These are phyloP conservation scores for Neurospora sp. DNA, from an alignment of 495 filamentous ascomycete species.

Conservation along the genomic window DNA sequence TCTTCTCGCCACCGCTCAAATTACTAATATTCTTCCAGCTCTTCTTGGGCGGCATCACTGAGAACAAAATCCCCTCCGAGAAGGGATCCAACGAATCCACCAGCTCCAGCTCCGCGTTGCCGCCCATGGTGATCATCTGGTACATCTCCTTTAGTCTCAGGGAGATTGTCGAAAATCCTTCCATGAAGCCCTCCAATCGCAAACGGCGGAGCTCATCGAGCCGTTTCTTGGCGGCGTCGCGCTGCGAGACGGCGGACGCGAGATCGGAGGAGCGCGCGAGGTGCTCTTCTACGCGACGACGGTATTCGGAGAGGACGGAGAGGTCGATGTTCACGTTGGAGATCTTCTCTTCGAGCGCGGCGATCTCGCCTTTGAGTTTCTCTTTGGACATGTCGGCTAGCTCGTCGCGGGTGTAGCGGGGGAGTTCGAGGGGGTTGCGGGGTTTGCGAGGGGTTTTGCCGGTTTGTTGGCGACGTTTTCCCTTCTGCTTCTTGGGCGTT, in stretches of 20 bases:
- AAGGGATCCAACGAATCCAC: conserved; percentile 89
- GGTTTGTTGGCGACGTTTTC: not conserved
- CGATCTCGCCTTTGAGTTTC: conserved; percentile 76
- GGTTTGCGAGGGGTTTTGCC: not conserved
- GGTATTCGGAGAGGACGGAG: conserved; percentile 85
- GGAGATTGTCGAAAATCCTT: conserved; percentile 97
- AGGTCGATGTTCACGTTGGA: conserved; percentile 84
- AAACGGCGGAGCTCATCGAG: conserved; percentile 84
- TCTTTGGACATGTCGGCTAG: conserved; percentile 87
- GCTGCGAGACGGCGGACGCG: conserved; percentile 56
- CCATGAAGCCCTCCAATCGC: conserved; percentile 95
- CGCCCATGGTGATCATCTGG: conserved; percentile 99
- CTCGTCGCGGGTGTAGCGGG: conserved; percentile 80
- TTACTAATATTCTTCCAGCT: conserved; percentile 99
- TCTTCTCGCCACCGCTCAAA: conserved; percentile 92
- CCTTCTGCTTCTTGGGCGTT: not conserved
- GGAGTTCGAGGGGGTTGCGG: conserved; percentile 45
- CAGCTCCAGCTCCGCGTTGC: conserved; percentile 93
- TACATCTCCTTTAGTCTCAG: conserved; percentile 98
- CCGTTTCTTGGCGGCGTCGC: conserved; percentile 79
- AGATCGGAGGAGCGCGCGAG: conserved; percentile 72
- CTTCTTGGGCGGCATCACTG: conserved; percentile 99
- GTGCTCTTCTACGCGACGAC: conserved; percentile 79
- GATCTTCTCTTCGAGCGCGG: conserved; percentile 82
- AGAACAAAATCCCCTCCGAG: conserved; percentile 91